Percentiles rank a stretch among this genome's conserved stretches.
These are phyloP conservation scores for Rhododendron griersonianum DNA, from an alignment of 148 eudicot genomes.

Conservation along the genomic window DNA sequence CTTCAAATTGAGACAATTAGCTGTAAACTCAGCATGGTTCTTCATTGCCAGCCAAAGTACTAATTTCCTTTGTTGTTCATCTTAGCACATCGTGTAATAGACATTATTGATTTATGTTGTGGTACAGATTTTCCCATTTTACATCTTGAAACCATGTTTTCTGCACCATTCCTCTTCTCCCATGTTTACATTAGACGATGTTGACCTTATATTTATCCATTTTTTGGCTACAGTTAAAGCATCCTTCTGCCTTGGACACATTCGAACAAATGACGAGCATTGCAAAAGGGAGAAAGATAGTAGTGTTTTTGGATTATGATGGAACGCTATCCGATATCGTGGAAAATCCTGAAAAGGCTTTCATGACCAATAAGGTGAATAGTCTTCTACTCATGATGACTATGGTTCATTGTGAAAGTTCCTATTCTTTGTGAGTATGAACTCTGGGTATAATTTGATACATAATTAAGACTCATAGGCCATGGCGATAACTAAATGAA, in stretches of 20 bases:
- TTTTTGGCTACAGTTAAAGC: conserved; percentile 28
- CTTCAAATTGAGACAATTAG: not conserved
- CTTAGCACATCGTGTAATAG: not conserved
- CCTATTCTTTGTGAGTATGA: not conserved
- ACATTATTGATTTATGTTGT: not conserved
- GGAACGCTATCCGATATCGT: conserved; percentile 57
- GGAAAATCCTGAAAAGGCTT: conserved; percentile 46
- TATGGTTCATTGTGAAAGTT: not conserved
- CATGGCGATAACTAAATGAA: not conserved
- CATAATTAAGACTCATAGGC: not conserved
- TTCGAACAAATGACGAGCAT: conserved; percentile 34
- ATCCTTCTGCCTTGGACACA: conserved; percentile 43
- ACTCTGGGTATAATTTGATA: not conserved
- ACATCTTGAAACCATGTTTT: not conserved
- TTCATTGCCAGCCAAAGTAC: not conserved
- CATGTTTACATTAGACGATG: not conserved
- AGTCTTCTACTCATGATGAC: not conserved
- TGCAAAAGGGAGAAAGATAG: conserved; percentile 36
- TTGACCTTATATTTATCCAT: not conserved
- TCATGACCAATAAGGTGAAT: conserved; percentile 44
- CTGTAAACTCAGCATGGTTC: not conserved
- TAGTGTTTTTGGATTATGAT: conserved; percentile 49
- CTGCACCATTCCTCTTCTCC: not conserved
- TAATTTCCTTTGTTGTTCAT: not conserved
- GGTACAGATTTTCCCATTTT: not conserved